Base-by-base conservation (phyloP, 108 stramenopile species). In the Pelagomonas calceolata region DNA sequence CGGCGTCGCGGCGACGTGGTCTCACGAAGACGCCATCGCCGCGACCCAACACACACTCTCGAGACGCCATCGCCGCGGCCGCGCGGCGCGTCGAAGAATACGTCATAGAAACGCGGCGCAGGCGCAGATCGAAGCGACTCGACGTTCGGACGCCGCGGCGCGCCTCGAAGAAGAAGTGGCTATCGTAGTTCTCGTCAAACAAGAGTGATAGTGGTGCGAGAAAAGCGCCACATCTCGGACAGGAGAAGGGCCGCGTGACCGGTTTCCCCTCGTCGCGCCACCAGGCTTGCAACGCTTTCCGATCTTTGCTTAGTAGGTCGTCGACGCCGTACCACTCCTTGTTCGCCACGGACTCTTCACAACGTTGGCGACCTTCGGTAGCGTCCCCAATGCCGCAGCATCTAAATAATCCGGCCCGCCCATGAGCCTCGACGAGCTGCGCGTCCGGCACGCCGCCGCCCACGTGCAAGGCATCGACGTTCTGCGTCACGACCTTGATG, bases 401-500 rank as follows among this genome's bases (percentile, higher is more conserved):
- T 0, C 65, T 32, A 36, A 31, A 72, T 29, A 26, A 32, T 4
- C 71, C 71, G 15, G 64, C 15, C 17, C 30, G 65, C 29, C 71
- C 71, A 30, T 72, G 71, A 30, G 65, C 65, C 34, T 72, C 71
- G 71, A 72, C 63, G 36, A 72, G 65, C 65, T 72, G 71, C 12
- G 30, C 30, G 30, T 72, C 71, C 34, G 34, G 29, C 34, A 72
- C 43, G n/a, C n/a, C n/a, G 30, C 16, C 30, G 21, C 71, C 71
- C 15, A 33, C 36, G 64, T 72, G 71, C 9, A 72, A 36, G 16
- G 64, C 64, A 32, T 72, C 71, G 31, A 72, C 43, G 65, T 72
- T 72, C 29, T 72, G 71, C 36, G 71, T 72, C 10, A 72, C 65
- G 63, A 72, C 32, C 18, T 36, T 30, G 32, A 32, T 15, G 16